phyloP scores from a whole-genome alignment of 805 yeast species.

The Yamadazyma olivae region DNA sequence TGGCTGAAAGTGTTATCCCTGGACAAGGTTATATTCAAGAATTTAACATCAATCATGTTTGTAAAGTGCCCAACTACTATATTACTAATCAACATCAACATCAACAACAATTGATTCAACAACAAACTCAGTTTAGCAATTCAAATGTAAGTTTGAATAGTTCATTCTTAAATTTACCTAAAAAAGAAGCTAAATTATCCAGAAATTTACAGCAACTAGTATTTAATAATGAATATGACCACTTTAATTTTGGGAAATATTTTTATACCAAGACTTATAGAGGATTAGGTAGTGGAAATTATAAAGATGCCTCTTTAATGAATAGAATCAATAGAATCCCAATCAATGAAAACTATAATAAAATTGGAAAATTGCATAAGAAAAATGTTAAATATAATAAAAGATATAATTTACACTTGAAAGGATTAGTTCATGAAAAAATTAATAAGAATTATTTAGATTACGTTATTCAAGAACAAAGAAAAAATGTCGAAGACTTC shows the following conservation, averaged over 20 bases:
- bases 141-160: conserved; percentile 2
- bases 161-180: conserved; percentile 9
- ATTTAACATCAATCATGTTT: conserved; percentile 36
- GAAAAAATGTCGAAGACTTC: conserved; percentile 32
- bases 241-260: conserved; percentile 32
- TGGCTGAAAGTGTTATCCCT: conserved; percentile 37
- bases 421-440: conserved; percentile 36
- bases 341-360: neutral
- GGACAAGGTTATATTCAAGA: conserved; percentile 45
- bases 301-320: conserved; percentile 41
- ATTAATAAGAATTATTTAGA: conserved; percentile 31
- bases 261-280: conserved; percentile 38
- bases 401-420: conserved; percentile 23
- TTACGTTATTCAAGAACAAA: conserved; percentile 24
- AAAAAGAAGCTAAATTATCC: conserved; percentile 20
- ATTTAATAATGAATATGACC: conserved; percentile 34
- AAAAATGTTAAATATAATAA: conserved; percentile 16
- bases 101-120: conserved; percentile 1
- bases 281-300: conserved; percentile 46
- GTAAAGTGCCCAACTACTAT: conserved; percentile 43
- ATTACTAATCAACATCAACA: conserved; percentile 26
- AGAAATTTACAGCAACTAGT: conserved; percentile 35
- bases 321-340: conserved; percentile 37
- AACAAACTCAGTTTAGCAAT: neutral
- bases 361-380: conserved; percentile 16